Percentiles rank a stretch among this genome's conserved stretches.
phyloP scores from a whole-genome alignment of 805 yeast species.

The Isabelozyma gotoi region DNA sequence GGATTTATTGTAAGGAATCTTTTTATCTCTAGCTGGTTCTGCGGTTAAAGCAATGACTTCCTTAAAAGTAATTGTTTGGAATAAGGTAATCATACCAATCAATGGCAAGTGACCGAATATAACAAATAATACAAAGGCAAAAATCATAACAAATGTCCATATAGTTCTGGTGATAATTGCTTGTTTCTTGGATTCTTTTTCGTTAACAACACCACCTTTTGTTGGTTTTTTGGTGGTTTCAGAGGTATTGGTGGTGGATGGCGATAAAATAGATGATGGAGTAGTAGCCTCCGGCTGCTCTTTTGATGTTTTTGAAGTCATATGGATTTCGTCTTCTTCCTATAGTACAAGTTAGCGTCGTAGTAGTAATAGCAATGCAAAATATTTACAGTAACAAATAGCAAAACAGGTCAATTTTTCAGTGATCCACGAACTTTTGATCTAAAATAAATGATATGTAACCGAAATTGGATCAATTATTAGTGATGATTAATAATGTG shows the following conservation, averaged over 20 bases:
- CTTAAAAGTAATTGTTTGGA: slow-evolving; percentile 82
- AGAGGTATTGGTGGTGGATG: neutral
- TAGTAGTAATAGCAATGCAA: neutral
- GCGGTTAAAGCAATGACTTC: slow-evolving; percentile 87
- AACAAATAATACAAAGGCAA: slow-evolving; percentile 69
- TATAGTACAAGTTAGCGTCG: neutral
- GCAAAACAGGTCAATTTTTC: no score
- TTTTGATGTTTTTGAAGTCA: neutral
- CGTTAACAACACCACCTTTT: slow-evolving; percentile 25
- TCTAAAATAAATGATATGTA: no score
- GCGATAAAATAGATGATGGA: neutral
- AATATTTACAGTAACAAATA: neutral
- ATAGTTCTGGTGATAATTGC: slow-evolving; percentile 83
- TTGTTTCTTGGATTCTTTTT: slow-evolving; percentile 67
- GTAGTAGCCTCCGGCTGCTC: neutral
- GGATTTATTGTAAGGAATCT: slow-evolving; percentile 77
- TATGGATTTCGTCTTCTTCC: neutral
- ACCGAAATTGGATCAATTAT: neutral
- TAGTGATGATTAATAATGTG: neutral
- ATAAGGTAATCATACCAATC: slow-evolving; percentile 64
- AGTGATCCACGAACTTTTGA: neutral
- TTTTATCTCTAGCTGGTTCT: slow-evolving; percentile 79
- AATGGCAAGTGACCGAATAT: slow-evolving; percentile 84
- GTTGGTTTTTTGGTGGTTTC: neutral
- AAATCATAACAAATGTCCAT: slow-evolving; percentile 93